These are phyloP conservation scores for Cercospora sesami DNA, from an alignment of 2,329 filamentous ascomycete genomes.

Conservation along the genomic window DNA sequence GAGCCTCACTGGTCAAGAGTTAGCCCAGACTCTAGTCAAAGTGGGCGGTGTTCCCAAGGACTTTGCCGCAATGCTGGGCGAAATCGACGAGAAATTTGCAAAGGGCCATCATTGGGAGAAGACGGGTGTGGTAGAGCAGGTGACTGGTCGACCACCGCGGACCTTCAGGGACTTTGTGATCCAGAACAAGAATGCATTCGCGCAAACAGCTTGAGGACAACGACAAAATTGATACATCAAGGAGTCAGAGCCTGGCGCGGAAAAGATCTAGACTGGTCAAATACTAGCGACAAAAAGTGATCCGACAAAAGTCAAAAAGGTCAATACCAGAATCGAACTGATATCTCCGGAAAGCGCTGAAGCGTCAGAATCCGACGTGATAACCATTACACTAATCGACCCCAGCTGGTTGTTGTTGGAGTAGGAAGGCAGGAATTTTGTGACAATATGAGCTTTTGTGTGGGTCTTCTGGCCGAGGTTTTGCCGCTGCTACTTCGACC, in stretches of 20 bases:
- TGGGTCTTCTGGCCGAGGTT: background rate
- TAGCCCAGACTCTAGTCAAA: slow-evolving; percentile 10
- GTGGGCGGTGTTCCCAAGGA: background rate
- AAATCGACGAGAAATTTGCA: slow-evolving; percentile 18
- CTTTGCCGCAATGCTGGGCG: slow-evolving; percentile 18
- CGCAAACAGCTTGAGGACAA: background rate
- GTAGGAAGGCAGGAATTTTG: background rate
- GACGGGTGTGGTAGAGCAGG: slow-evolving; percentile 16
- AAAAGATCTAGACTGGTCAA: background rate
- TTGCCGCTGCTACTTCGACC: background rate
- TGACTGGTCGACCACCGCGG: slow-evolving; percentile 12
- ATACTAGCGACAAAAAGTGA: background rate
- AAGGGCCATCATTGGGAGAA: slow-evolving; percentile 10
- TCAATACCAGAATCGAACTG: background rate
- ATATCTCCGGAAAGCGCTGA: background rate
- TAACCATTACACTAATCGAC: background rate
- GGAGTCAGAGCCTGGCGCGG: background rate
- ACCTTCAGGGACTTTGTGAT: slow-evolving; percentile 15
- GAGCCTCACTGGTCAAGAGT: slow-evolving; percentile 6
- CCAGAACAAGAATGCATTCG: slow-evolving; percentile 16
- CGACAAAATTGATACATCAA: background rate
- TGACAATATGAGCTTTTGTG: background rate
- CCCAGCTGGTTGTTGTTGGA: background rate
- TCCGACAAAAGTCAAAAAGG: background rate
- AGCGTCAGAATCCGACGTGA: background rate